Base-by-base conservation (phyloP, 2,329 filamentous ascomycete species). In the Colletotrichum acutatum region DNA sequence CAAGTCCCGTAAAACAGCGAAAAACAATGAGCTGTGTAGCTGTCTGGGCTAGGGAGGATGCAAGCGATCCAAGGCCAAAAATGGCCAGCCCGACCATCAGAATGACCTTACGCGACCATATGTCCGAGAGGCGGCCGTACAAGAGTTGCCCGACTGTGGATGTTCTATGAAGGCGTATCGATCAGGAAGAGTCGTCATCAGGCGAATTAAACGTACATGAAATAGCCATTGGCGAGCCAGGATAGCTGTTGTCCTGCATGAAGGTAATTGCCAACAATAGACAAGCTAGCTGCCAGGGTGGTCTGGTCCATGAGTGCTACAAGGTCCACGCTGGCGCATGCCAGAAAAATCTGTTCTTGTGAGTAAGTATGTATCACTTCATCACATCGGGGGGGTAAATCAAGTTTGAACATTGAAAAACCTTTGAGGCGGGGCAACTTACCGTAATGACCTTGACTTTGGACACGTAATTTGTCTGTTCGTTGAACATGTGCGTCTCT, bases 251-350 rank as follows among this genome's bases (percentile, higher is more conserved):
- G 80, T 61, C 84, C 86, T 14, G 88, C 86, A 4, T 85, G 80
- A 5, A 90, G 78, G 0, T 86, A 82, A 73, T 84, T 84, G n/a
- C 86, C 86, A 30, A 90, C 84, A 61, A 89, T 88, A 60, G 86
- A 86, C 75, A 90, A 79, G 80, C 87, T 89, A 16, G 86, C 83
- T 0, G 88, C 88, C 46, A 90, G 79, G 2, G 87, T 89, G 0
- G 88, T 90, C 78, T 90, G 88, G 76, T 90, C 88, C 82, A 90
- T 89, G 61, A 90, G 80, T 0, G 88, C 87, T 37, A 89, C 76
- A 49, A 90, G 78, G 63, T 90, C 88, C 69, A 89, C 86, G 26
- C 83, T 88, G 58, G 88, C 85, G 72, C 88, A 90, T 19, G 88
- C 87, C 14, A 90, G 80, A 74, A 90, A 90, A 74, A 90, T 89